Evolutionary conservation across 768 basidiomycete species (phyloP).

Genomic region (Agaricus sinodeliciosus): DNA sequence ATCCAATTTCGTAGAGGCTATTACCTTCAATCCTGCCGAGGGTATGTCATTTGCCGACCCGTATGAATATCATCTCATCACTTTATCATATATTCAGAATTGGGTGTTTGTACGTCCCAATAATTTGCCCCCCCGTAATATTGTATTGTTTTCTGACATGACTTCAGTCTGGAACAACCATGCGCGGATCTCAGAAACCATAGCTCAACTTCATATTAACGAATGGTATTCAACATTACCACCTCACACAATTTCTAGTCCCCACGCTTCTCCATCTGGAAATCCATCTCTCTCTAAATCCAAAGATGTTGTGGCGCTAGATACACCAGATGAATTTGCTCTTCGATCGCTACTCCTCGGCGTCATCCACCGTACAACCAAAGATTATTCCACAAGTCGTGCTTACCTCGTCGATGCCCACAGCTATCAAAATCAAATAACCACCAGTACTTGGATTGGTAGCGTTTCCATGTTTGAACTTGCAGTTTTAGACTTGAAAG

Average conservation of each 20-base stretch:
- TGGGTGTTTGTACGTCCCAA: constrained; percentile 55
- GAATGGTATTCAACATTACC: constrained; percentile 39
- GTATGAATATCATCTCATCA: not conserved
- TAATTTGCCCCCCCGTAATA: not conserved
- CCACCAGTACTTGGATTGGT: constrained; percentile 61
- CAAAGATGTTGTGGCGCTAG: constrained; percentile 22
- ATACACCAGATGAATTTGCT: constrained; percentile 66
- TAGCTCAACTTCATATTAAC: constrained; percentile 55
- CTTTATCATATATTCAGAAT: constrained; percentile 33
- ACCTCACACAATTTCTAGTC: constrained; percentile 24
- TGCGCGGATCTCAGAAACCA: constrained; percentile 43
- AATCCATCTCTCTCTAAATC: not conserved
- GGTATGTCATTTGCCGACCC: constrained; percentile 26
- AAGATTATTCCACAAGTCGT: constrained; percentile 37
- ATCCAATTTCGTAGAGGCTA: constrained; percentile 41
- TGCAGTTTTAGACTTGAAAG: constrained; percentile 63
- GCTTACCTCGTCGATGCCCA: constrained; percentile 47
- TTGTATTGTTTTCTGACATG: not conserved
- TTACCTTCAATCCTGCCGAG: constrained; percentile 44
- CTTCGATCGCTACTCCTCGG: constrained; percentile 66
- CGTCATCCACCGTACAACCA: constrained; percentile 53
- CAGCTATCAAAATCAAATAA: constrained; percentile 29
- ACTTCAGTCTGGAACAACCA: constrained; percentile 73
- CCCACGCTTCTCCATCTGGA: not conserved
- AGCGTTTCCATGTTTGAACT: constrained; percentile 65